Evolutionary conservation across 2,329 filamentous ascomycete genomes (phyloP).

Genomic region (Pseudocercospora ulei): DNA sequence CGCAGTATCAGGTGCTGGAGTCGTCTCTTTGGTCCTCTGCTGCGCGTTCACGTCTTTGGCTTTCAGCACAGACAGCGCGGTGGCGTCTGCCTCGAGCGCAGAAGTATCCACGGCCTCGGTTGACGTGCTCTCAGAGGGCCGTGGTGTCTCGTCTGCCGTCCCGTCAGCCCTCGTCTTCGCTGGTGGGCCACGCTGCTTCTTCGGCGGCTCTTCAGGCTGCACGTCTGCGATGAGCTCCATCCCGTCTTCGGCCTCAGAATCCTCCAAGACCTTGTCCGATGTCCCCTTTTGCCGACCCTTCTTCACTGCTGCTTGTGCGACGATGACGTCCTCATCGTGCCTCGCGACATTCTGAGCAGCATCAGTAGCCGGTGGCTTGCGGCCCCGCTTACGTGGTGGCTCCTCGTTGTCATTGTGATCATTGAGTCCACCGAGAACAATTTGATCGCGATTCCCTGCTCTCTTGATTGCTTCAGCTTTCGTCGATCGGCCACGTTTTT

Average conservation of each 20-base stretch:
- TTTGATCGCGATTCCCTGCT: background rate
- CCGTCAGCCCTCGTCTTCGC: constrained; percentile 12
- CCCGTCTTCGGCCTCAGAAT: constrained; percentile 16
- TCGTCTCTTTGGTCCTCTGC: constrained; percentile 3
- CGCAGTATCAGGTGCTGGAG: constrained; percentile 7
- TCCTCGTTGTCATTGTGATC: constrained; percentile 6
- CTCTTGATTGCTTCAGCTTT: constrained; percentile 11
- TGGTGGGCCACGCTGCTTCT: constrained; percentile 39
- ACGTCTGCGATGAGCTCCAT: constrained; percentile 11
- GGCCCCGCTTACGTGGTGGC: constrained; percentile 13
- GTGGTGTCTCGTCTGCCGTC: constrained; percentile 2
- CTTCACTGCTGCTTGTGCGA: constrained; percentile 2
- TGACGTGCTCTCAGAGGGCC: too few relatives aligned
- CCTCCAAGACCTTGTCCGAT: constrained; percentile 8
- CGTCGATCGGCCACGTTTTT: constrained; percentile 16
- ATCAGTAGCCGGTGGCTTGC: constrained; percentile 12
- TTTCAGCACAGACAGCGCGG: background rate
- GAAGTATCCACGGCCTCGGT: background rate
- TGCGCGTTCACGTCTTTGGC: constrained; percentile 12
- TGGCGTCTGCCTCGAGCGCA: background rate
- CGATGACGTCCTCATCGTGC: constrained; percentile 6
- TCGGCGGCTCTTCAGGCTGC: constrained; percentile 26
- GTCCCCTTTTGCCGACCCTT: constrained; percentile 9
- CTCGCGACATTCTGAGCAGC: too few relatives aligned
- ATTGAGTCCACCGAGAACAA: background rate